Evolutionary conservation across 495 filamentous ascomycete species (phyloP), one percentile per base, ranked within the genome.

Genomic region (Hypomontagnella monticulosa): DNA sequence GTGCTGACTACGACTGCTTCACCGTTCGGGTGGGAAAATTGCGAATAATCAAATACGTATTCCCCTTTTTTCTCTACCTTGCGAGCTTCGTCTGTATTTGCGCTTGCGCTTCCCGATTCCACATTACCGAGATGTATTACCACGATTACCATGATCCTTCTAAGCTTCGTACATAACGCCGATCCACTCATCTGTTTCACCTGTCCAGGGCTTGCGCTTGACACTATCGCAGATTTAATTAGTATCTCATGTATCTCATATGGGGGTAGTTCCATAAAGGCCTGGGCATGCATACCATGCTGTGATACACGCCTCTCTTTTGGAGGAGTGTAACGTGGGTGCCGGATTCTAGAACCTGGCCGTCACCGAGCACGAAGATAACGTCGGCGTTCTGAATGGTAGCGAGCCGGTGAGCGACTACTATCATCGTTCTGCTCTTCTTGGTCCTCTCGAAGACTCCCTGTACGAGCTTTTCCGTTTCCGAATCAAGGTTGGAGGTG

Each of bases 381-480:
- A 83, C 64, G 66, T 88, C 85, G 18, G 84, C 85, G 64, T 85
- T 82, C 61, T 84, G 81, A 15, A 87, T 77, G 4, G 84, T 88
- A 10, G 80, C 80, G 36, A 88, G 73, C 37, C 85, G 75, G 70
- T 90, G 87, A 4, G 91, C 92, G 50, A 94, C 90, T 4, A 89
- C 91, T 51, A 96, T 81, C 72, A 92, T 90, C 0, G 90, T 96
- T 54, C 89, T 75, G 48, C 81, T 81, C 57, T 80, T 80, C 27
- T 84, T 83, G 34, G 87, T 87, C 69, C 81, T 81, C 59, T 89
- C 88, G 61, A 96, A 84, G 4, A 89, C 90, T 14, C 82, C 83
- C 68, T 93, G 90, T 14, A 96, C 81, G 32, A 89, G 75, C 69
- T 82, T 84, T 76, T 96, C 92, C 2, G 85, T 88, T 75, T 92